Base-by-base conservation (phyloP, 352 stramenopile genomes). In the Phytophthora sp. region DNA sequence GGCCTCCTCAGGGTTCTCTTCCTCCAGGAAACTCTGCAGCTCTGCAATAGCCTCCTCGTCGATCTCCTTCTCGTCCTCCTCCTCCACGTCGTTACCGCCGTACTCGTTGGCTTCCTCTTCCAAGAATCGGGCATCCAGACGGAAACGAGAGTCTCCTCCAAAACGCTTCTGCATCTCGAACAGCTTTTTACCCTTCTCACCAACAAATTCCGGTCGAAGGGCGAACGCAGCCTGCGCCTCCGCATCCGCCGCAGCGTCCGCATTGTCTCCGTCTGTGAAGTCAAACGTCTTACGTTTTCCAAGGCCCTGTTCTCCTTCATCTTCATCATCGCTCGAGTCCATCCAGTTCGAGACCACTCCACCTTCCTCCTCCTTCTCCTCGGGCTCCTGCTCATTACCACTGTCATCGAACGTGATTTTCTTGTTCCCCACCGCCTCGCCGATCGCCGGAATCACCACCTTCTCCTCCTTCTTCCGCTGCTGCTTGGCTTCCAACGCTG, bases 91-190 rank as follows among this genome's bases (percentile, higher is more conserved):
- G 21, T 76, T 81, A 7, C 73, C 79, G 23, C 72, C 75, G 31
- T 72, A 90, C 43, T 89, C 82, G 20, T 90, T 80, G 30, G 81
- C 75, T 8, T 87, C 74, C 24, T 84, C 67, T 28, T 91, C 84
- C 32, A 91, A 76, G 66, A 94, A 94, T 3, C 84, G 82, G 17
- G 78, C 79, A 54, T 94, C 84, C 46, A 94, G 69, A 32, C 81
- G 80, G 68, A 94, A 94, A 42, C 84, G 84, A 65, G 88, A 71
- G 55, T 94, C 84, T 13, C 84, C 82, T 37, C 79, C 77, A 49
- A 91, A 94, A 2, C 81, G 79, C 54, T 92, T 94, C 50, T 94
- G 84, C 72, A 94, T 72, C 64, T 94, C 84, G 56, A 94, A 94
- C 32, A 94, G 52, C 55, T 87, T 82, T 54, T 87, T 87, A 54